Evolutionary conservation across 768 basidiomycete genomes (phyloP).

Genomic region (Hemileccinum rubropunctum): DNA sequence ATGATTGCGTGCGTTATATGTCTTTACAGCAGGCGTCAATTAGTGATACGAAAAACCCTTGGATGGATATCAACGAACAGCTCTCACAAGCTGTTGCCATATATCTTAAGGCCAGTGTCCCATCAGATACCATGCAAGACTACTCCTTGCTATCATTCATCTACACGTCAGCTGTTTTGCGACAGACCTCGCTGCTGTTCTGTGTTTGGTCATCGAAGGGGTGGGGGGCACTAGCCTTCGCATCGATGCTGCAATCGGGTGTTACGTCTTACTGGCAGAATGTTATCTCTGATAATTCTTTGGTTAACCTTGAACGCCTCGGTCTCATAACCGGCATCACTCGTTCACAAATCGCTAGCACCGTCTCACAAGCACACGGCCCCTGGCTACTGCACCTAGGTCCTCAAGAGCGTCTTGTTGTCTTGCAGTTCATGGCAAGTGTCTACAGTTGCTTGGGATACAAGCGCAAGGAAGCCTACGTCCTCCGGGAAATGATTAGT

Average conservation of each 20-base stretch:
- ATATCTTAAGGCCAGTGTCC: conserved; percentile 57
- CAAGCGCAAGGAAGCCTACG: conserved; percentile 82
- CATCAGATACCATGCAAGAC: conserved; percentile 51
- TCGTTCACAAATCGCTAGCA: conserved; percentile 60
- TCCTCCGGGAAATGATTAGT: conserved; percentile 82
- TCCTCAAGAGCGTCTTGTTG: conserved; percentile 66
- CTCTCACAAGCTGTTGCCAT: conserved; percentile 58
- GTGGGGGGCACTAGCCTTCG: conserved; percentile 78
- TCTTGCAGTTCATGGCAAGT: conserved; percentile 69
- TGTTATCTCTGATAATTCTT: conserved; percentile 48
- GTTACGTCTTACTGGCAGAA: conserved; percentile 59
- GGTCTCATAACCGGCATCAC: conserved; percentile 67
- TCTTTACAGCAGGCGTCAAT: conserved; percentile 52
- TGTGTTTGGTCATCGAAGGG: conserved; percentile 85
- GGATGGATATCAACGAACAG: conserved; percentile 74
- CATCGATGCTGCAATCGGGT: conserved; percentile 68
- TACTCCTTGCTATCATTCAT: conserved; percentile 65
- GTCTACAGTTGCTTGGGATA: conserved; percentile 82
- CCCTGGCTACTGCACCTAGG: conserved; percentile 86
- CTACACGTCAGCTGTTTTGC: conserved; percentile 62
- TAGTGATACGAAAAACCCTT: conserved; percentile 60
- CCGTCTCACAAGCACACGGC: conserved; percentile 74
- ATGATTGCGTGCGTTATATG: conserved; percentile 1
- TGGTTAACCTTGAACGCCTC: conserved; percentile 60
- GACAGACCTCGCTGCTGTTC: conserved; percentile 73